Base-by-base conservation (phyloP, 768 basidiomycete genomes). In the Mycena alexandri region DNA sequence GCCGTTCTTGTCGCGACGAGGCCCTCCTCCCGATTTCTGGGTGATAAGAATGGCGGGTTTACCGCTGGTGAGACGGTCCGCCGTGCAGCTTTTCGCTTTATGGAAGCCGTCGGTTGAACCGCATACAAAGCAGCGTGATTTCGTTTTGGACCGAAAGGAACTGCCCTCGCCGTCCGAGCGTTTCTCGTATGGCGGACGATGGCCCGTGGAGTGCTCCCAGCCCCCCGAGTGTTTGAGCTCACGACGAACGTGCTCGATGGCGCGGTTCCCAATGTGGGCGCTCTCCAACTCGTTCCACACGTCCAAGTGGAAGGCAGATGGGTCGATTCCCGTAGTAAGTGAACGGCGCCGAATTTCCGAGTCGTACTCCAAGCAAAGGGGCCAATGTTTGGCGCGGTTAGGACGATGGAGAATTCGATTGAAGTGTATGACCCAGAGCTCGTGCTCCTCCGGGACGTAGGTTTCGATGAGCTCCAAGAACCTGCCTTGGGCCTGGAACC, bases 401-500 rank as follows among this genome's bases (percentile, higher is more conserved):
- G 63, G 65, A 5, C 55, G 38, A 12, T 56, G n/a, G 2, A 65
- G 38, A 17, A 75, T 72, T 6, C 11, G 38, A 1, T 61, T 42
- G 56, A 59, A 75, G 47, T 76, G 74, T 0, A 5, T 19, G 2
- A 58, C 46, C 75, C 73, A 76, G 1, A 7, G 6, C 0, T 17
- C 17, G 17, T 42, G 50, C 3, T 72, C 70, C 6, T 69, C 33
- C 0, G 70, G 70, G 16, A 68, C 6, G 48, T 65, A 72, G 8
- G 67, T 56, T 0, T 24, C 17, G 5, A 75, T 70, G 1, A 75
- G 60, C 2, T 46, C 19, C 11, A 71, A 61, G 5, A 76, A 58
- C 10, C 65, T 65, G 5, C 25, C 19, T 70, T 70, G 74, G 0
- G 71, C 72, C 50, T 75, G 73, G 24, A 65, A 66, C 75, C 73